These are phyloP conservation scores for Tagetes erecta DNA, from an alignment of 129 eudicot genomes.

Conservation along the genomic window DNA sequence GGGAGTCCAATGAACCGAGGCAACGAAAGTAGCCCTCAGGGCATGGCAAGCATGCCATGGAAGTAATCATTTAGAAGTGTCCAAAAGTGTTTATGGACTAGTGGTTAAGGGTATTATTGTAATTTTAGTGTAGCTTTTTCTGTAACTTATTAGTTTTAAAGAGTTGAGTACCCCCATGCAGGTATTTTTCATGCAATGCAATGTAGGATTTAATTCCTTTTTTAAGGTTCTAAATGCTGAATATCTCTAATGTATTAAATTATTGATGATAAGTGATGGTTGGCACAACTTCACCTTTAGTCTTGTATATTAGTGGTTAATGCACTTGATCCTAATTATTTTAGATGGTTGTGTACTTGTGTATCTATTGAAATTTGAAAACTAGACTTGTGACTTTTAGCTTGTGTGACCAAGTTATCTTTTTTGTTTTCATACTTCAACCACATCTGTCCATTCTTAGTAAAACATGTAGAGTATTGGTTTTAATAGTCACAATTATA, in stretches of 20 bases:
- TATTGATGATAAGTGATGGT: background rate
- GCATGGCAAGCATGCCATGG: conserved; percentile 85
- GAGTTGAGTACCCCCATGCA: conserved; percentile 13
- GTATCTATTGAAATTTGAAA: too few species aligned
- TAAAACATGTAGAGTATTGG: too few species aligned
- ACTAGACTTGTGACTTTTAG: too few species aligned
- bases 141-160: conserved; percentile 26
- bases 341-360: background rate
- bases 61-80: conserved; percentile 40
- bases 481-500: too few species aligned
- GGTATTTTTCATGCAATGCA: conserved; percentile 5
- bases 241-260: background rate
- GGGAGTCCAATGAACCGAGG: conserved; percentile 72
- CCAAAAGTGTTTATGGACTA: conserved; percentile 5
- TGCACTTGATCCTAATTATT: background rate
- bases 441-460: too few species aligned
- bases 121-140: conserved; percentile 33
- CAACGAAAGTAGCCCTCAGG: conserved; percentile 47
- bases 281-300: background rate
- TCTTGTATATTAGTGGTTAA: background rate
- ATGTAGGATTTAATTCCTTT: background rate
- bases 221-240: background rate
- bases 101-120: conserved; percentile 32
- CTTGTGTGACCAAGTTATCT: too few species aligned
- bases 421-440: too few species aligned